Evolutionary conservation across 2,329 filamentous ascomycete species (phyloP).

Genomic region (Stachybotrys echinatus): DNA sequence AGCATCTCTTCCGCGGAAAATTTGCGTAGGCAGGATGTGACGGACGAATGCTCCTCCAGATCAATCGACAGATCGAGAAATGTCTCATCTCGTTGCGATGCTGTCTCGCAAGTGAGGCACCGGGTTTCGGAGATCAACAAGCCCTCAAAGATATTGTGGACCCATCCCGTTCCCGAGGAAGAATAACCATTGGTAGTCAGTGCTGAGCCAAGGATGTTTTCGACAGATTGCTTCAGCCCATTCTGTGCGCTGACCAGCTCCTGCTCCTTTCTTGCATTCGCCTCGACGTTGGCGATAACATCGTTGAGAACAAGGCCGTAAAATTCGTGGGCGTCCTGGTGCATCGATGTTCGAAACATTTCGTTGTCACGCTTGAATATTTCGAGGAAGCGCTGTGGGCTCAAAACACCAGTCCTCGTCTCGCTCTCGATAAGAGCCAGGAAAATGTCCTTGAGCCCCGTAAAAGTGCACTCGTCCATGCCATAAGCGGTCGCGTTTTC

Average conservation of each 20-base stretch:
- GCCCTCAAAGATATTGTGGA: constrained; percentile 95
- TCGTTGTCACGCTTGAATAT: constrained; percentile 93
- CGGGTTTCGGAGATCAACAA: constrained; percentile 92
- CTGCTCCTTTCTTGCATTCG: constrained; percentile 64
- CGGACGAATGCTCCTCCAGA: constrained; percentile 89
- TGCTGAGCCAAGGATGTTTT: constrained; percentile 26
- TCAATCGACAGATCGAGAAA: constrained; percentile 96
- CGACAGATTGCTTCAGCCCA: constrained; percentile 46
- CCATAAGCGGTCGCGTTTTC: constrained; percentile 77
- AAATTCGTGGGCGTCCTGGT: constrained; percentile 98
- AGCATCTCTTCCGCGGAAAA: constrained; percentile 99
- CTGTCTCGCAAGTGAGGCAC: constrained; percentile 92
- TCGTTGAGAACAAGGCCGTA: constrained; percentile 93
- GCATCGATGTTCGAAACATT: constrained; percentile 95
- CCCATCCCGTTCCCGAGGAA: constrained; percentile 73
- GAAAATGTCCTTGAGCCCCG: constrained; percentile 93
- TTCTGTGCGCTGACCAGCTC: constrained; percentile 34
- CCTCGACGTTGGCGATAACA: constrained; percentile 89
- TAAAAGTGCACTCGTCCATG: constrained; percentile 94
- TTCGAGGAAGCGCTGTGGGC: constrained; percentile 87
- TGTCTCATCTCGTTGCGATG: constrained; percentile 90
- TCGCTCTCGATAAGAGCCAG: constrained; percentile 78
- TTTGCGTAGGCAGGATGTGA: constrained; percentile 89
- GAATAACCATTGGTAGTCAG: constrained; percentile 32
- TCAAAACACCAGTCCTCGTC: constrained; percentile 82